phyloP scores from a whole-genome alignment of 768 basidiomycete genomes.

The Lactarius hengduanensis region DNA sequence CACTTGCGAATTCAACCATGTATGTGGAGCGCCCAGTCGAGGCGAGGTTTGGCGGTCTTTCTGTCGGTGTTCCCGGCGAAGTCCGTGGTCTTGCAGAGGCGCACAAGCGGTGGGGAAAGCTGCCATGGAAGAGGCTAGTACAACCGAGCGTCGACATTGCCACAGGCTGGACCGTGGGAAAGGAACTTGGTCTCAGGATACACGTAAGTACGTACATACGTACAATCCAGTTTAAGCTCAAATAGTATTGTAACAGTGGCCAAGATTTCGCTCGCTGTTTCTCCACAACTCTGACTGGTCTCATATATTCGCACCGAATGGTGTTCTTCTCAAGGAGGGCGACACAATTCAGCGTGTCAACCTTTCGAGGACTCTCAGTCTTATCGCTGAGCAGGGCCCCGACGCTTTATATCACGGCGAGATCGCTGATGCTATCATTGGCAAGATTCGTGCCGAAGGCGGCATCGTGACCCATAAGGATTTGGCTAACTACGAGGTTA shows the following conservation, averaged over 20 bases:
- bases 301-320: slow-evolving; percentile 78
- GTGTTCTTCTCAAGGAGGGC: slow-evolving; percentile 68
- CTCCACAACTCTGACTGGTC: slow-evolving; percentile 70
- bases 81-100: slow-evolving; percentile 83
- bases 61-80: slow-evolving; percentile 92
- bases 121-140: slow-evolving; percentile 79
- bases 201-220: slow-evolving; percentile 43
- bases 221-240: slow-evolving; percentile 6
- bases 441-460: slow-evolving; percentile 66
- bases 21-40: slow-evolving; percentile 53
- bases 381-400: slow-evolving; percentile 73
- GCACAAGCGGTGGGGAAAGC: slow-evolving; percentile 74
- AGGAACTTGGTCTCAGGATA: slow-evolving; percentile 72
- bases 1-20: slow-evolving; percentile 72
- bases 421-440: slow-evolving; percentile 76
- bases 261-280: slow-evolving; percentile 53
- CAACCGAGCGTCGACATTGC: slow-evolving; percentile 75
- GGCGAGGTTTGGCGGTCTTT: slow-evolving; percentile 71
- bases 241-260: slow-evolving; percentile 27
- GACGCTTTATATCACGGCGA: slow-evolving; percentile 87
- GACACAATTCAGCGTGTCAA: slow-evolving; percentile 70
- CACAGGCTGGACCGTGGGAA: slow-evolving; percentile 73
- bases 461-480: slow-evolving; percentile 81
- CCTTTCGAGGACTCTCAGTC: slow-evolving; percentile 71
- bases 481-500: slow-evolving; percentile 65